A percentile compares a stretch with the other conserved stretches of the same genome.
Conservation (phyloP, 2,329 filamentous ascomycete species). For the Magnaporthales sp. region DNA sequence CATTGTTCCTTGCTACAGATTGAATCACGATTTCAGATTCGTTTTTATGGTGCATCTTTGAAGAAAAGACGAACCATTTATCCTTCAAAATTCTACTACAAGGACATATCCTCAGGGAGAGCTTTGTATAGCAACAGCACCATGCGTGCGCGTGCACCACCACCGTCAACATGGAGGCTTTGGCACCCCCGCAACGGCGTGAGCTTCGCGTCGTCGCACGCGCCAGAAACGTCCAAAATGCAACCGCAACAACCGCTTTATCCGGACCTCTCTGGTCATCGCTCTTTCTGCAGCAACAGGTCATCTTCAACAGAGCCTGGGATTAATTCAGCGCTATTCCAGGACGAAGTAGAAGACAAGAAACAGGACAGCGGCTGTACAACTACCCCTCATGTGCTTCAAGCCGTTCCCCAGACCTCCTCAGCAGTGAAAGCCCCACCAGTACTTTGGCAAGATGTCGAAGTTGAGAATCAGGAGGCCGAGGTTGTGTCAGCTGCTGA, state of each 20-base stretch:
- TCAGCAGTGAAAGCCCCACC: neutral
- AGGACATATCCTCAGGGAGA: neutral
- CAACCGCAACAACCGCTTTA: slow-evolving; percentile 12
- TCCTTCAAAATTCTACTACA: neutral
- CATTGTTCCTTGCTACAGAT: neutral
- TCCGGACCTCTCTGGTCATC: slow-evolving; percentile 12
- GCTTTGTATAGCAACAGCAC: neutral
- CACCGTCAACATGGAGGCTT: slow-evolving; percentile 14
- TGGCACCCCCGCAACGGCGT: slow-evolving; percentile 30
- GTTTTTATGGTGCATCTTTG: neutral
- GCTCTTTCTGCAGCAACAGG: slow-evolving; percentile 7
- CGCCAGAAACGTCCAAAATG: neutral
- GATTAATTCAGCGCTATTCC: neutral
- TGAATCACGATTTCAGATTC: neutral
- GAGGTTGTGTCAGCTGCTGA: slow-evolving; percentile 6
- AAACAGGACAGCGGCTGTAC: neutral
- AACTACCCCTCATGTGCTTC: neutral
- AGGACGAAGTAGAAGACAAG: neutral
- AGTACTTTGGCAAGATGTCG: neutral
- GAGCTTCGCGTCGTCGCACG: slow-evolving; percentile 7
- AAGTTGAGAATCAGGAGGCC: neutral
- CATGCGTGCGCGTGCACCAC: neutral
- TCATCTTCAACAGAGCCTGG: neutral
- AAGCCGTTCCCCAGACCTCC: neutral
- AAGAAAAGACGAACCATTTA: neutral